Percentiles rank a stretch among this genome's conserved stretches.
Conservation (phyloP, 352 stramenopile species). For the Detonula confervacea region DNA sequence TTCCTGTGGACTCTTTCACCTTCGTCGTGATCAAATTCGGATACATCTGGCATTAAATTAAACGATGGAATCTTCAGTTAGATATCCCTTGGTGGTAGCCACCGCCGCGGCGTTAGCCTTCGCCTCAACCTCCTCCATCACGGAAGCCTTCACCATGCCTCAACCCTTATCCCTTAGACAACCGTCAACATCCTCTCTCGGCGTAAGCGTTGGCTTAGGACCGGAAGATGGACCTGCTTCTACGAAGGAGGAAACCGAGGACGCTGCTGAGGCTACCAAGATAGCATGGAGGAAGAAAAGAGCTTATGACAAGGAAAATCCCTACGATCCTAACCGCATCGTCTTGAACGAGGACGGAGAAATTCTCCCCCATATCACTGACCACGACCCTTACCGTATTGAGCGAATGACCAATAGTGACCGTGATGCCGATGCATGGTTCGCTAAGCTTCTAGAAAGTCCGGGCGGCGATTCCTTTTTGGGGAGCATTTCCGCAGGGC, state of each 20-base stretch:
- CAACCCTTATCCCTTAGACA: not conserved
- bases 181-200: constrained; percentile 11
- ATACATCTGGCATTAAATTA: too few species aligned
- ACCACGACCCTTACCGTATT: constrained; percentile 73
- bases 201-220: constrained; percentile 71
- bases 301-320: constrained; percentile 25
- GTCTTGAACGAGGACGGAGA: constrained; percentile 36
- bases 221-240: constrained; percentile 43
- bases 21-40: too few species aligned
- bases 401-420: constrained; percentile 61
- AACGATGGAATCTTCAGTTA: constrained; percentile 23
- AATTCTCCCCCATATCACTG: constrained; percentile 41
- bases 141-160: constrained; percentile 23
- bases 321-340: constrained; percentile 16
- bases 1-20: too few species aligned
- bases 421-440: constrained; percentile 49
- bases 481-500: constrained; percentile 15
- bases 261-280: constrained; percentile 29
- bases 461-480: constrained; percentile 44
- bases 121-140: constrained; percentile 1
- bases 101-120: not conserved
- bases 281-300: constrained; percentile 53
- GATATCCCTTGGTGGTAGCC: constrained; percentile 3
- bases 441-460: constrained; percentile 63
- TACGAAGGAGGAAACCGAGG: constrained; percentile 24